Evolutionary conservation across 139 green algal species (phyloP).

Genomic region (Limnomonas spitsbergensis): DNA sequence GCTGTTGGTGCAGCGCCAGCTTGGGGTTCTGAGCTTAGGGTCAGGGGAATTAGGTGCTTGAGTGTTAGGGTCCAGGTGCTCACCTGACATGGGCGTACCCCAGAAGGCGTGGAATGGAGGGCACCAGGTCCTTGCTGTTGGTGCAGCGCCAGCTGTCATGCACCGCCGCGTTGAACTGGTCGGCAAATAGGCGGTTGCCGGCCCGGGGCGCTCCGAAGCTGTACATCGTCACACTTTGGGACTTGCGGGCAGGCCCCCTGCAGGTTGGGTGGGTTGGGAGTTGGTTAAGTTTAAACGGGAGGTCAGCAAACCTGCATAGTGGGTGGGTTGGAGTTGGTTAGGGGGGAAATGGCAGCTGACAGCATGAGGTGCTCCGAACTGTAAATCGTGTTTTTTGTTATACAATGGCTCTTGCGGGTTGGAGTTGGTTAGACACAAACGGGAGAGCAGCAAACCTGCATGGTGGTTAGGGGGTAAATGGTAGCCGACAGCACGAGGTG

Average conservation of each 20-base stretch:
- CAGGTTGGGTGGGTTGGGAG: too few species aligned
- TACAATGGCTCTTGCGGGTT: not conserved
- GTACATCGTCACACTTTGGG: constrained; percentile 54
- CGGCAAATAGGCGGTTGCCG: constrained; percentile 69
- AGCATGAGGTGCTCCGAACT: constrained; percentile 74
- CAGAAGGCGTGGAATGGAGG: constrained; percentile 43
- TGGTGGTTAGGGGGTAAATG: too few species aligned
- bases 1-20: not conserved
- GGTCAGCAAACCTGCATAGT: too few species aligned
- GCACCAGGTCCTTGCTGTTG: not conserved
- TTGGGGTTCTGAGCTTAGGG: too few species aligned
- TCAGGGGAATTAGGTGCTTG: too few species aligned
- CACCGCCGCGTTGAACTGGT: constrained; percentile 57
- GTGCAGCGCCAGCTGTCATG: constrained; percentile 59
- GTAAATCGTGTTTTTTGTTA: constrained; percentile 73
- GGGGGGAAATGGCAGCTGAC: too few species aligned
- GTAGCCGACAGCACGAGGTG: constrained; percentile 71
- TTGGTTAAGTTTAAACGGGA: too few species aligned
- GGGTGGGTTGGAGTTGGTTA: too few species aligned
- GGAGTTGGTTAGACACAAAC: too few species aligned
- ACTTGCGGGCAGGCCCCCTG: not conserved
- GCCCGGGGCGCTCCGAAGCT: constrained; percentile 76
- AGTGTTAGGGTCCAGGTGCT: too few species aligned
- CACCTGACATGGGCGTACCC: not conserved
- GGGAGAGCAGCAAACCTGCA: too few species aligned